Evolutionary conservation across 148 eudicot genomes (phyloP), one percentile per base, ranked within the genome.

Genomic region (Polygonum aviculare): DNA sequence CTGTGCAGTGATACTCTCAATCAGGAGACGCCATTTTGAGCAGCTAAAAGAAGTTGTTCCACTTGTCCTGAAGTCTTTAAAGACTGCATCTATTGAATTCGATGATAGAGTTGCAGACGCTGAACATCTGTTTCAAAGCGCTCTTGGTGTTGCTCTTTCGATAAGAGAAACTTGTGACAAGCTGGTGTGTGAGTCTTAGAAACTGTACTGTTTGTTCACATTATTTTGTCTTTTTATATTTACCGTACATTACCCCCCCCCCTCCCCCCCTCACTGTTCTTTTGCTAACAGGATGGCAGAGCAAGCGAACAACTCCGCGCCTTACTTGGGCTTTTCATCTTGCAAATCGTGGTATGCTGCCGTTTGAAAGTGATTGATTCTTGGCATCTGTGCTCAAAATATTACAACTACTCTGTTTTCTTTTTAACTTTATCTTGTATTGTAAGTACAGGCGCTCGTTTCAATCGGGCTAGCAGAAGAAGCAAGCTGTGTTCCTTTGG

Each of bases 11-110:
- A 73, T 93, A 48, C 69, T 82, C 39, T 76, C 83, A 62, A 87
- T 93, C 35, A 82, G 75, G 84, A 91, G 99, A 77, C 88, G 90
- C 69, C 94, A 85, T 36, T 85, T 88, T 89, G 89, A 89, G 87
- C 93, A 88, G 75, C 84, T 89, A 26, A 93, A 88, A 85, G 88
- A 55, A 76, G 88, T 88, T 77, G 80, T 93, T 82, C 97, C 97
- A 41, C 81, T 88, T 48, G 73, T 96, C 59, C 80, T 96, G 26
- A 87, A 84, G 77, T 88, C 85, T 74, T 83, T 96, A 16, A 83
- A 78, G 85, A 80, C 81, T 69, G 86, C 85, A 36, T 80, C 82
- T 75, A 81, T 60, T 31, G 85, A 91, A 81, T 73, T 78, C 44
- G 89, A 88, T 51, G 82, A 85, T 78, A 81, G 81, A 80, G 91